Conservation (phyloP, 225 moss, liverwort and hornwort species). For the Physcomitrium patens region DNA sequence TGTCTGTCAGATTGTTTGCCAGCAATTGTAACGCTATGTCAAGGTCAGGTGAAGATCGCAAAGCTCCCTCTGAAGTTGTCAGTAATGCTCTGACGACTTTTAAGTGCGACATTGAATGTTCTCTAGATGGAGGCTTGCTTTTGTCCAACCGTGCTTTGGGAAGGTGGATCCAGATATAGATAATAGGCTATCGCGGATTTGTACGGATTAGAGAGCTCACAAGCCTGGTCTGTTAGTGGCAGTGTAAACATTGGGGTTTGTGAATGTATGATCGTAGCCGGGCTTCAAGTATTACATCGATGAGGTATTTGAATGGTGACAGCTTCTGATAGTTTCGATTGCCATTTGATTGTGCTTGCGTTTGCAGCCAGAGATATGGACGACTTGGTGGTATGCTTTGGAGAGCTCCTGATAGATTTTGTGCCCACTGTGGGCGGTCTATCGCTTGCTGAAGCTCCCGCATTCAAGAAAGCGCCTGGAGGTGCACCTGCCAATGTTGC, state of each 20-base stretch:
- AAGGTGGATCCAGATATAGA: neutral
- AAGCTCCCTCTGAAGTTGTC: neutral
- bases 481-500: conserved; percentile 98
- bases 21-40: neutral
- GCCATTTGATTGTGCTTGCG: neutral
- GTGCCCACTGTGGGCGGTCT: conserved; percentile 87
- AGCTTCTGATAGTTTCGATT: conserved; percentile 13
- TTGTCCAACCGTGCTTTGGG: neutral
- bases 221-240: neutral
- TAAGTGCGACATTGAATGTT: neutral
- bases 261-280: neutral
- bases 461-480: conserved; percentile 95
- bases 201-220: neutral
- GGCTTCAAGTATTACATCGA: neutral
- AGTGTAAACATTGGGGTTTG: neutral
- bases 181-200: neutral
- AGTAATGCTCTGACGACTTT: neutral
- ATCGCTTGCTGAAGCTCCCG: conserved; percentile 83
- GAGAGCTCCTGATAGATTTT: conserved; percentile 92
- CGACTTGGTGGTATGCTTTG: conserved; percentile 86
- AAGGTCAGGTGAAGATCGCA: neutral
- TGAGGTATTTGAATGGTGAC: neutral
- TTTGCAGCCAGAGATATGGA: conserved; percentile 30
- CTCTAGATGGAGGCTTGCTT: neutral
- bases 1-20: neutral